Conservation (phyloP, 805 yeast genomes). For the Spathaspora sp. region DNA sequence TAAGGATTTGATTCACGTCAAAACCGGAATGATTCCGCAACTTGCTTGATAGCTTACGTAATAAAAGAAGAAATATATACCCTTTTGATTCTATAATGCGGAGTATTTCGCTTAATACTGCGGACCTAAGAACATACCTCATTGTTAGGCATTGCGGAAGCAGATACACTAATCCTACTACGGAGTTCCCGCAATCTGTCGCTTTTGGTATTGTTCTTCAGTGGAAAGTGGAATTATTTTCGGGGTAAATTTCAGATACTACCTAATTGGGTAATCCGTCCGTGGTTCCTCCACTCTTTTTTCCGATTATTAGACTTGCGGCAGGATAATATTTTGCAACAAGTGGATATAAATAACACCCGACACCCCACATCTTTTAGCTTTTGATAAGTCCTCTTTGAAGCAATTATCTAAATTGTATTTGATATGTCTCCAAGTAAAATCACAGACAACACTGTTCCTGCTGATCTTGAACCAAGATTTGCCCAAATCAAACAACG, state of each 20-base stretch:
- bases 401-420: neutral
- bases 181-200: neutral
- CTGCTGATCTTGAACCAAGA: conserved; percentile 5
- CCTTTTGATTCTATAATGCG: neutral
- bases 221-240: neutral
- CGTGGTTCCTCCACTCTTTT: neutral
- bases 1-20: too few relatives aligned
- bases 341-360: neutral
- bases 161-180: too few relatives aligned
- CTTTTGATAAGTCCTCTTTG: neutral
- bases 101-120: neutral
- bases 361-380: neutral
- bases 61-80: neutral
- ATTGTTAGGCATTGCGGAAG: neutral
- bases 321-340: neutral
- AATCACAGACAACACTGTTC: neutral
- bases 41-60: neutral
- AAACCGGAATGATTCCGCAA: neutral
- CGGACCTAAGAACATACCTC: neutral
- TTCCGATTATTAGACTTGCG: neutral
- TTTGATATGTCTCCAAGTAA: conserved; percentile 2
- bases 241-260: neutral
- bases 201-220: neutral
- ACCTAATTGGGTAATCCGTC: neutral
- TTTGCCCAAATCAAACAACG: neutral